A percentile compares a stretch with the other conserved stretches of the same genome.
Conservation (phyloP, 2,329 filamentous ascomycete genomes). For the Aureobasidium namibiae region DNA sequence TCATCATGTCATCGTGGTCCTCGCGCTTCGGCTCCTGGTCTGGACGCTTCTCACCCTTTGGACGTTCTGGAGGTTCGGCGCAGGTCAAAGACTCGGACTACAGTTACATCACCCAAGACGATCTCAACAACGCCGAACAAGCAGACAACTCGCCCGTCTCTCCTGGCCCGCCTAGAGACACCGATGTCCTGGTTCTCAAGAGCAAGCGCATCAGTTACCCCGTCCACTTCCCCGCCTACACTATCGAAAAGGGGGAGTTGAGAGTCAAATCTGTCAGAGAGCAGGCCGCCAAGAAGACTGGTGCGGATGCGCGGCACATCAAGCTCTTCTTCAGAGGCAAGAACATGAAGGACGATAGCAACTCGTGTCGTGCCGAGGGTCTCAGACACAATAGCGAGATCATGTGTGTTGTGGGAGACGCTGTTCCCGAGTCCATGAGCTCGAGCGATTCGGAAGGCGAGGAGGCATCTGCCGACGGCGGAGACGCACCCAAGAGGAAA, state of each 20-base stretch:
- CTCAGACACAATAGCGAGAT: slow-evolving; percentile 54
- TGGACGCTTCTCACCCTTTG: slow-evolving; percentile 43
- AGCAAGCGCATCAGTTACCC: slow-evolving; percentile 58
- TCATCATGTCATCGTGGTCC: slow-evolving; percentile 41
- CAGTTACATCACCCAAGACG: slow-evolving; percentile 74
- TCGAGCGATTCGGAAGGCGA: slow-evolving; percentile 36
- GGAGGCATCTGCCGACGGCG: slow-evolving; percentile 23
- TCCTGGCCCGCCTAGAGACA: slow-evolving; percentile 44
- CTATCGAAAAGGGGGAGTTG: slow-evolving; percentile 66
- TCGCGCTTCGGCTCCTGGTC: slow-evolving; percentile 36
- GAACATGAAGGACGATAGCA: slow-evolving; percentile 56
- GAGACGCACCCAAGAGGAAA: slow-evolving; percentile 32
- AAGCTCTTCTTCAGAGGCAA: slow-evolving; percentile 68
- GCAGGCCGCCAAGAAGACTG: slow-evolving; percentile 59
- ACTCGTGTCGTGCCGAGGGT: slow-evolving; percentile 50
- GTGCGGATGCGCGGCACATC: slow-evolving; percentile 48
- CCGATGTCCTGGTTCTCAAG: slow-evolving; percentile 64
- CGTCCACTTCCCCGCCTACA: slow-evolving; percentile 65
- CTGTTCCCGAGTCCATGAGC: slow-evolving; percentile 32
- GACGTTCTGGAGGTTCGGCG: slow-evolving; percentile 34
- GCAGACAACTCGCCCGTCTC: slow-evolving; percentile 20
- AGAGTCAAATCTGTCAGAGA: slow-evolving; percentile 57
- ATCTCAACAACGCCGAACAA: slow-evolving; percentile 41
- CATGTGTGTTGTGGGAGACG: slow-evolving; percentile 49
- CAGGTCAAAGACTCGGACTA: slow-evolving; percentile 69